Conservation (phyloP, 176 grass and related monocot genomes). For the Cenchrus americanus region DNA sequence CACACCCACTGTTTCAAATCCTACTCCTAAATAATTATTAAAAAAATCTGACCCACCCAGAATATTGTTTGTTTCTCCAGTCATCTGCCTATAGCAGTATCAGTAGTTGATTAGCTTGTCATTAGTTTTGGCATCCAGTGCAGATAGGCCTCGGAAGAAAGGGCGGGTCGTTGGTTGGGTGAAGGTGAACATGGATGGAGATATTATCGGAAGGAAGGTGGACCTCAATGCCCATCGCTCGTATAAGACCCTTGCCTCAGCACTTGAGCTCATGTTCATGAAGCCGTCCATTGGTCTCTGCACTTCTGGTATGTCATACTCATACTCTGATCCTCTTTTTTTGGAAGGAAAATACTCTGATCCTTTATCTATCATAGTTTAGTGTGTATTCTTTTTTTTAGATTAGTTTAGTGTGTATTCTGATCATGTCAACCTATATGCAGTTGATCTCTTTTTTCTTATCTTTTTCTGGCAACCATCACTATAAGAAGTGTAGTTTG, state of each 20-base stretch:
- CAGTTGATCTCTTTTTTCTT: not conserved
- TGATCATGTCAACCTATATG: not conserved
- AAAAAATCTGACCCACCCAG: not conserved
- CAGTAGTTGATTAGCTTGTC: too few relatives aligned
- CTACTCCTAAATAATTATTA: too few relatives aligned
- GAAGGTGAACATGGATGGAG: conserved; percentile 90
- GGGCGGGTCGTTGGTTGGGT: conserved; percentile 46
- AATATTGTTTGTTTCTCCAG: too few relatives aligned
- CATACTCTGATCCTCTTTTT: not conserved
- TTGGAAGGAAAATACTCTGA: too few relatives aligned
- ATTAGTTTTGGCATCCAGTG: too few relatives aligned
- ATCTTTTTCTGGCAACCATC: not conserved
- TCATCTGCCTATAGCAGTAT: too few relatives aligned
- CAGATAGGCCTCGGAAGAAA: too few relatives aligned
- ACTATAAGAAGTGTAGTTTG: not conserved
- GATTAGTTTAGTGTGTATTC: too few relatives aligned
- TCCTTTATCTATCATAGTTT: not conserved
- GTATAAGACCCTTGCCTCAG: conserved; percentile 63
- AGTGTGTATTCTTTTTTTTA: too few relatives aligned
- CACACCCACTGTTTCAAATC: too few relatives aligned
- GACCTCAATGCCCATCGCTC: conserved; percentile 66
- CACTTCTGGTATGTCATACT: conserved; percentile 49
- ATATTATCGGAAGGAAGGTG: conserved; percentile 87
- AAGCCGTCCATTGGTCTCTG: conserved; percentile 45
- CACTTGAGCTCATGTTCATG: conserved; percentile 86